Percentiles rank a stretch among this genome's conserved stretches.
These are phyloP conservation scores for Trichophyton benhamiae DNA, from an alignment of 2,329 filamentous ascomycete species.

Conservation along the genomic window DNA sequence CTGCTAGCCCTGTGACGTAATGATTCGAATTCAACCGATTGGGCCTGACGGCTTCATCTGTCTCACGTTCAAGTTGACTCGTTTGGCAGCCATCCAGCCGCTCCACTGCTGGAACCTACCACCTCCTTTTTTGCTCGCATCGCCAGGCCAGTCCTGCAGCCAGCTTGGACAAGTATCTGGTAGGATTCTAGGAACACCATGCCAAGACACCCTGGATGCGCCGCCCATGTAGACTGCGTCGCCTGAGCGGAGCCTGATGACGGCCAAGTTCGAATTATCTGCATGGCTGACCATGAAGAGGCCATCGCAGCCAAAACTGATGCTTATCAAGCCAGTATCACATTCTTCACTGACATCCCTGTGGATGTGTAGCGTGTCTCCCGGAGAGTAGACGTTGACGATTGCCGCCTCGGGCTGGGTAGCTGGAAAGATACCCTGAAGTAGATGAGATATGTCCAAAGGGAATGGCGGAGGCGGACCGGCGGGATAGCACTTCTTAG, in stretches of 20 bases:
- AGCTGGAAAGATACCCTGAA: constrained; percentile 59
- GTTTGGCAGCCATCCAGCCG: constrained; percentile 78
- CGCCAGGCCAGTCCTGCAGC: constrained; percentile 60
- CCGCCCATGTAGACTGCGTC: constrained; percentile 85
- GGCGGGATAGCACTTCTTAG: constrained; percentile 64
- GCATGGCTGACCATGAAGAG: constrained; percentile 73
- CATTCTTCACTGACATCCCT: constrained; percentile 84
- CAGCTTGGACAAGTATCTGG: constrained; percentile 64
- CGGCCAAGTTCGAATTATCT: constrained; percentile 31
- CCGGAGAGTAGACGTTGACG: constrained; percentile 81
- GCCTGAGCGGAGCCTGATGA: constrained; percentile 61
- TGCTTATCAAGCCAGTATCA: constrained; percentile 63
- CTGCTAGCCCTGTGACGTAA: neutral
- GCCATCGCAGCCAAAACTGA: constrained; percentile 82
- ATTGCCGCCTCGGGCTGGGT: constrained; percentile 81
- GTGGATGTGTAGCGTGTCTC: constrained; percentile 84
- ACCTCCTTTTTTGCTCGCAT: constrained; percentile 15
- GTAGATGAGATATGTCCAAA: constrained; percentile 53
- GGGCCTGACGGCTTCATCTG: constrained; percentile 49
- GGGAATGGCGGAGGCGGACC: constrained; percentile 62
- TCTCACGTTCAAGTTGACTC: constrained; percentile 83
- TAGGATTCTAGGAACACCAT: constrained; percentile 81
- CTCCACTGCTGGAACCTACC: constrained; percentile 54
- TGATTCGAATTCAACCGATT: neutral
- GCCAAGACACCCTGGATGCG: constrained; percentile 78